A percentile compares a stretch with the other conserved stretches of the same genome.
Evolutionary conservation across 805 yeast genomes (phyloP).

Genomic region (Blastobotrys mokoenaii): DNA sequence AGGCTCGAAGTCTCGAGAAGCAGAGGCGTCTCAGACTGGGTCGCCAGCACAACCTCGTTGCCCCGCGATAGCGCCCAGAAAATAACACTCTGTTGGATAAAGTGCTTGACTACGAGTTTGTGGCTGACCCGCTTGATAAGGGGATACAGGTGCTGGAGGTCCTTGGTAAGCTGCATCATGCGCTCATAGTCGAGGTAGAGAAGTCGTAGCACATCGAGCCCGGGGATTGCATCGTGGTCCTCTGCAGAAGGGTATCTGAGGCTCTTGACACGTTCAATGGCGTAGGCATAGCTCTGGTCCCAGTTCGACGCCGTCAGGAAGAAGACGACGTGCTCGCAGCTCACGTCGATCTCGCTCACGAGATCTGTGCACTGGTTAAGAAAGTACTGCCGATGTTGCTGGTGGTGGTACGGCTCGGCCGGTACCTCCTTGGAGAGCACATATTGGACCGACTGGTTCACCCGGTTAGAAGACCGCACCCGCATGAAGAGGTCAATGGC

Average conservation of each 20-base stretch:
- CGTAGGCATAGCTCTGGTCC: conserved; percentile 28
- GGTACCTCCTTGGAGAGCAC: conserved; percentile 2
- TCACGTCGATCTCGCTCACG: conserved; percentile 9
- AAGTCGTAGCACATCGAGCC: conserved; percentile 39
- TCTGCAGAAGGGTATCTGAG: conserved; percentile 29
- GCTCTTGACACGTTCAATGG: conserved; percentile 14
- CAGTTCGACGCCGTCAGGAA: conserved; percentile 47
- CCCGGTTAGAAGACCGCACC: conserved; percentile 9
- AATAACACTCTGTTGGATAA: conserved; percentile 38
- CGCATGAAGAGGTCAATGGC: conserved; percentile 9
- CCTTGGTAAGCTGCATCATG: conserved; percentile 32
- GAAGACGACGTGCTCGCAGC: conserved; percentile 32
- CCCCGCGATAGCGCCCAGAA: conserved; percentile 47
- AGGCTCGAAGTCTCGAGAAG: background rate
- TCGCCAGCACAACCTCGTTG: conserved; percentile 28
- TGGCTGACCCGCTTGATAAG: conserved; percentile 38
- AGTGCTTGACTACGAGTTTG: conserved; percentile 37
- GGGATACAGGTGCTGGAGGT: conserved; percentile 32
- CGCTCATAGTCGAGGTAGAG: conserved; percentile 34
- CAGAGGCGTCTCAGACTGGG: conserved; percentile 5
- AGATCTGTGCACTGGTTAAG: background rate
- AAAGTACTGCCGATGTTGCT: background rate
- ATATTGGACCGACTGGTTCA: conserved; percentile 6
- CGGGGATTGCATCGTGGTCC: conserved; percentile 34
- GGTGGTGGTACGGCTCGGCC: conserved; percentile 1